These are phyloP conservation scores for Pythium myriotylum DNA, from an alignment of 352 stramenopile species.

Conservation along the genomic window DNA sequence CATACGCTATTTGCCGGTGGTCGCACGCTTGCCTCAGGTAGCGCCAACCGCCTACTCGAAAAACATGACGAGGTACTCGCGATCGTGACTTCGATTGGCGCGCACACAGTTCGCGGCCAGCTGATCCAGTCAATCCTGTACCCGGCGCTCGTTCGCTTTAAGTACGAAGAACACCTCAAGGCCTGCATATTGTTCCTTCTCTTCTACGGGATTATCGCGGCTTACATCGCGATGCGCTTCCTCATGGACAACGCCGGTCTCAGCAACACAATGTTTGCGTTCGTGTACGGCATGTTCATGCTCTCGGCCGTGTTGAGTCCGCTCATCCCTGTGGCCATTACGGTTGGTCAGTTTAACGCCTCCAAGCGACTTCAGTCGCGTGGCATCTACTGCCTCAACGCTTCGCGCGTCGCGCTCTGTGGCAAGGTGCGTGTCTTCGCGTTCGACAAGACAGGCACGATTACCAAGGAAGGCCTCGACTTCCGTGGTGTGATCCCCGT, in stretches of 20 bases:
- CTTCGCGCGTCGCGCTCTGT: slow-evolving; percentile 82
- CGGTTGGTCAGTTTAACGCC: slow-evolving; percentile 84
- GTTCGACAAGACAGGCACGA: slow-evolving; percentile 94
- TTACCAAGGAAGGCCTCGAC: slow-evolving; percentile 90
- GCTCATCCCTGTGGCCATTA: slow-evolving; percentile 89
- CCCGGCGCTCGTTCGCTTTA: slow-evolving; percentile 86
- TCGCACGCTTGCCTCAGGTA: slow-evolving; percentile 63
- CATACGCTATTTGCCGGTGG: slow-evolving; percentile 90
- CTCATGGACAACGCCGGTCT: slow-evolving; percentile 66
- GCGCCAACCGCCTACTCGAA: background rate
- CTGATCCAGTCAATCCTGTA: slow-evolving; percentile 88
- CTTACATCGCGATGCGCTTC: slow-evolving; percentile 77
- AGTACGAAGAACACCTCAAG: slow-evolving; percentile 91
- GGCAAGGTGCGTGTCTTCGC: slow-evolving; percentile 91
- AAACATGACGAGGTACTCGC: slow-evolving; percentile 68
- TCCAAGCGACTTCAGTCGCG: slow-evolving; percentile 74
- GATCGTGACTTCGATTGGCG: slow-evolving; percentile 80
- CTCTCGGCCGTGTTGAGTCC: slow-evolving; percentile 79
- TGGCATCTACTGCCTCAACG: slow-evolving; percentile 83
- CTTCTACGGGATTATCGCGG: slow-evolving; percentile 69
- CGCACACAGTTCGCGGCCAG: slow-evolving; percentile 84
- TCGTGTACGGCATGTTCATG: slow-evolving; percentile 84
- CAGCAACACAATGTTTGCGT: slow-evolving; percentile 68
- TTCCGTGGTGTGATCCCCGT: slow-evolving; percentile 74
- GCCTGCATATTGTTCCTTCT: slow-evolving; percentile 83